Percentiles rank a stretch among this genome's conserved stretches.
Evolutionary conservation across 2,329 filamentous ascomycete genomes (phyloP).

Genomic region (Emmonsiellopsis sp.): DNA sequence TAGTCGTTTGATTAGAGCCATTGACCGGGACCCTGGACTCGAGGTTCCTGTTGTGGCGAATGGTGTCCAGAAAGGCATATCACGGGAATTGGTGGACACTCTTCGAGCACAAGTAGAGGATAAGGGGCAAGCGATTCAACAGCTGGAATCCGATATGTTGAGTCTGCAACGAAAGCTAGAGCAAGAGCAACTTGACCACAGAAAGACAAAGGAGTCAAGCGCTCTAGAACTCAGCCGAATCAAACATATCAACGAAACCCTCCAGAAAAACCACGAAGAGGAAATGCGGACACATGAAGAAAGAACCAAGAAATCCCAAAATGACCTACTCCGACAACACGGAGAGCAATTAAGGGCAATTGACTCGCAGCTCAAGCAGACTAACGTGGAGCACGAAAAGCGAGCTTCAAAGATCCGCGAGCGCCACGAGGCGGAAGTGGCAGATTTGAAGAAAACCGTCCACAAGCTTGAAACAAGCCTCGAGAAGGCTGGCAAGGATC

Average conservation of each 20-base stretch:
- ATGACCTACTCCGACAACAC: conserved; percentile 34
- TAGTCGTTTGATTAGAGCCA: conserved; percentile 69
- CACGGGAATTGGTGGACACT: conserved; percentile 84
- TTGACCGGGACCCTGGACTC: conserved; percentile 82
- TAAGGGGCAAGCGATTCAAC: conserved; percentile 53
- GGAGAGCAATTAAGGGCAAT: conserved; percentile 40
- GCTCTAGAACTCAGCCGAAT: conserved; percentile 49
- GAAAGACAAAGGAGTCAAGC: conserved; percentile 52
- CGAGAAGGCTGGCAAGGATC: conserved; percentile 50
- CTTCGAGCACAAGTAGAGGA: conserved; percentile 69
- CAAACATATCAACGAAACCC: conserved; percentile 58
- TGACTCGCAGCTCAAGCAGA: conserved; percentile 40
- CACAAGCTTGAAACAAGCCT: conserved; percentile 46
- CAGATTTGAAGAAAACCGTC: conserved; percentile 54
- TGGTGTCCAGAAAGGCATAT: conserved; percentile 78
- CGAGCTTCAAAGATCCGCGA: conserved; percentile 29
- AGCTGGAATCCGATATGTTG: conserved; percentile 48
- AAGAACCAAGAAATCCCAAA: conserved; percentile 35
- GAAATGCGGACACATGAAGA: conserved; percentile 50
- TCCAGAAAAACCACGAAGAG: conserved; percentile 61
- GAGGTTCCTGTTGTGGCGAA: conserved; percentile 75
- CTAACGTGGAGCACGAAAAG: conserved; percentile 31
- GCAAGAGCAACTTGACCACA: conserved; percentile 66
- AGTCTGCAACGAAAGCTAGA: conserved; percentile 49
- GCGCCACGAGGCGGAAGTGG: conserved; percentile 50